Percentiles rank a stretch among this genome's conserved stretches.
These are phyloP conservation scores for Suillus subalutaceus DNA, from an alignment of 768 basidiomycete species.

Conservation along the genomic window DNA sequence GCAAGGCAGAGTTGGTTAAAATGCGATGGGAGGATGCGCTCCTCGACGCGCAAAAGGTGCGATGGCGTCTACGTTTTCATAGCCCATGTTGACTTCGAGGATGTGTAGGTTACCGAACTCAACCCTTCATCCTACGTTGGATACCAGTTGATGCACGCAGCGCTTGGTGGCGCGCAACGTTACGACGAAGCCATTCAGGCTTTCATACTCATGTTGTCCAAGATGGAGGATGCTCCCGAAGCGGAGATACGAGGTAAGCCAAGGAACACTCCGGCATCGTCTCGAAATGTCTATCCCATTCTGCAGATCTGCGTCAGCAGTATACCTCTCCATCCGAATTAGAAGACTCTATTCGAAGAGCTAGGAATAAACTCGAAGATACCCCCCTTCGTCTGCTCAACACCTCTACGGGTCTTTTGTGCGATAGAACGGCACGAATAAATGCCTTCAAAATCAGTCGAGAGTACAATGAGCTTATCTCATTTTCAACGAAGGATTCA, in stretches of 20 bases:
- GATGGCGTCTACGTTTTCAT: not conserved
- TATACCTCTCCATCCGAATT: not conserved
- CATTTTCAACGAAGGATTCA: no score
- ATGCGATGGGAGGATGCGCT: not conserved
- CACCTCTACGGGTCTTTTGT: not conserved
- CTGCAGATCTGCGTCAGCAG: not conserved
- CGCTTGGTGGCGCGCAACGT: not conserved
- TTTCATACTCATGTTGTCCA: not conserved
- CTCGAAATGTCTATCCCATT: not conserved
- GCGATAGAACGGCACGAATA: no score
- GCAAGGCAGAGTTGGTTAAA: not conserved
- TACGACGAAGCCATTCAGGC: not conserved
- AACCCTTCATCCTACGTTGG: not conserved
- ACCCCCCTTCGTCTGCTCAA: not conserved
- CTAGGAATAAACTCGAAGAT: not conserved
- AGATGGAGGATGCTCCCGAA: not conserved
- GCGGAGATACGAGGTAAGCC: not conserved
- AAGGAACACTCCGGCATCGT: not conserved
- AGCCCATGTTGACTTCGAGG: not conserved
- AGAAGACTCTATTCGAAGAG: not conserved
- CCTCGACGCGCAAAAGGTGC: not conserved
- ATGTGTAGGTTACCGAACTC: not conserved
- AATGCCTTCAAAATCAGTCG: no score
- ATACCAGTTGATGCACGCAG: not conserved
- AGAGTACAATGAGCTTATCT: no score